Evolutionary conservation across 805 yeast species (phyloP).

Genomic region (Candida khao-thaluensis): DNA sequence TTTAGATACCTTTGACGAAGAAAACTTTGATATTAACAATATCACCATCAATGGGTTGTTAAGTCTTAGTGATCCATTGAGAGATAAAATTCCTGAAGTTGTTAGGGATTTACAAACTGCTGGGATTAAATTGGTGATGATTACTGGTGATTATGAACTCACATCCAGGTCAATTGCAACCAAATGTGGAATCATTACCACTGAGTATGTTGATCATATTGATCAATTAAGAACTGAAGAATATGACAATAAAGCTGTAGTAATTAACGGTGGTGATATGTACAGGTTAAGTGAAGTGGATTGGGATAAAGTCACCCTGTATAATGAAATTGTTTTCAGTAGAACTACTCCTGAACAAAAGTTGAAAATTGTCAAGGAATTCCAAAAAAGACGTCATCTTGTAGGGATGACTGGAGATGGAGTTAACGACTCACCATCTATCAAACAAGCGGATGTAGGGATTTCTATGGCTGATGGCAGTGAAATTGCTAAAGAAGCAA

Average conservation of each 20-base stretch:
- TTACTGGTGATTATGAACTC: constrained; percentile 52
- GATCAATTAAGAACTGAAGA: not conserved
- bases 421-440: constrained; percentile 35
- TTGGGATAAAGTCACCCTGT: constrained; percentile 41
- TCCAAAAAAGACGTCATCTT: constrained; percentile 31
- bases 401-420: constrained; percentile 41
- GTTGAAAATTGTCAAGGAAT: constrained; percentile 46
- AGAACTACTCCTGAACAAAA: constrained; percentile 52
- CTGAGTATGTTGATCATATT: constrained; percentile 21
- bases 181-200: constrained; percentile 36
- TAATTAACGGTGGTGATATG: constrained; percentile 34
- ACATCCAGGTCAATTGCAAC: constrained; percentile 52
- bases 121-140: constrained; percentile 44
- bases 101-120: constrained; percentile 33
- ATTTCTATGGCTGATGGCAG: constrained; percentile 28
- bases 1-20: constrained; percentile 17
- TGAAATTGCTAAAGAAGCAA: constrained; percentile 38
- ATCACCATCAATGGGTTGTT: constrained; percentile 33
- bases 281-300: constrained; percentile 32
- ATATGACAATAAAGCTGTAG: constrained; percentile 18
- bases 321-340: constrained; percentile 42
- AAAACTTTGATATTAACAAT: constrained; percentile 8
- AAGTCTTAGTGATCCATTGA: constrained; percentile 46
- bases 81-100: constrained; percentile 34
- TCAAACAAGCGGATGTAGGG: constrained; percentile 35